A percentile compares a stretch with the other conserved stretches of the same genome.
Conservation (phyloP, 2,329 filamentous ascomycete genomes). For the Sphaerostilbella broomeana region DNA sequence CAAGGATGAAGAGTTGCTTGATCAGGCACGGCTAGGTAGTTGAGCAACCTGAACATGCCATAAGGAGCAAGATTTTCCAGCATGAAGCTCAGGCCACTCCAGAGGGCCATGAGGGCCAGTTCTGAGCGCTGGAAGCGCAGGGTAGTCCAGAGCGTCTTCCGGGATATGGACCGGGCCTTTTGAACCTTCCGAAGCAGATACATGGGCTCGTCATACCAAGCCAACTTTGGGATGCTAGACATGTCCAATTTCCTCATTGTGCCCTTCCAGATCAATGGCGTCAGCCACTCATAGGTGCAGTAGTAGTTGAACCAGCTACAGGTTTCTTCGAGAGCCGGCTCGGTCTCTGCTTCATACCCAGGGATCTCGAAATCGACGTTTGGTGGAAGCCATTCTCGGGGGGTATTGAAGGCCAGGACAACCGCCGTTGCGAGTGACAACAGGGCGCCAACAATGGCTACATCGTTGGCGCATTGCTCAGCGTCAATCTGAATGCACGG, state of each 20-base stretch:
- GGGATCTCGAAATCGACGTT: constrained; percentile 32
- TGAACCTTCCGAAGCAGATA: constrained; percentile 39
- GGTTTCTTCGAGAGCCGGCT: constrained; percentile 45
- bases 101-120: constrained; percentile 39
- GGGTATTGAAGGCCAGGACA: constrained; percentile 38
- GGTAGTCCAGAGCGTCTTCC: constrained; percentile 40
- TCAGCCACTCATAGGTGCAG: constrained; percentile 45
- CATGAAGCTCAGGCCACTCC: constrained; percentile 30
- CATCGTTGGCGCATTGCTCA: constrained; percentile 22
- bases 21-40: constrained; percentile 42
- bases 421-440: constrained; percentile 31
- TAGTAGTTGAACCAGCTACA: constrained; percentile 49
- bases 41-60: constrained; percentile 47
- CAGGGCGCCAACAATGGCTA: constrained; percentile 29
- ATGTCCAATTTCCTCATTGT: constrained; percentile 38
- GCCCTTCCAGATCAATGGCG: constrained; percentile 42
- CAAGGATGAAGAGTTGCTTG: constrained; percentile 40
- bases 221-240: constrained; percentile 41
- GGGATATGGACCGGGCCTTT: constrained; percentile 35
- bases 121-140: constrained; percentile 38
- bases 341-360: constrained; percentile 29
- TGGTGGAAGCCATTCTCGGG: constrained; percentile 45
- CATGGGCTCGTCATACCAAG: constrained; percentile 50
- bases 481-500: constrained; percentile 36
- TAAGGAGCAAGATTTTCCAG: constrained; percentile 47